These are phyloP conservation scores for Rhizopogon salebrosus DNA, from an alignment of 768 basidiomycete genomes.

Conservation along the genomic window DNA sequence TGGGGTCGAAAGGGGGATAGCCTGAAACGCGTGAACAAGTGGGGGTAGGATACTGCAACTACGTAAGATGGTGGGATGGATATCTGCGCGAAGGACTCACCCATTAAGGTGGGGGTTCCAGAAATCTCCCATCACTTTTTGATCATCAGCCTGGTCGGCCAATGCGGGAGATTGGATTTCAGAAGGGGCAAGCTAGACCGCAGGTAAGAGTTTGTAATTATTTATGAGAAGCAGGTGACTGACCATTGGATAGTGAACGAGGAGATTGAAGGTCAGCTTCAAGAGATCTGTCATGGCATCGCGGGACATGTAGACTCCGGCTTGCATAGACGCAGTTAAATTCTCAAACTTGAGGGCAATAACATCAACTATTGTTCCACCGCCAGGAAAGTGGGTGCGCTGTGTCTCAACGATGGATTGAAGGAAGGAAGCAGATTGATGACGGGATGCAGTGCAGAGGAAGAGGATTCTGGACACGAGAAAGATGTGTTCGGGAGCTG, in stretches of 20 bases:
- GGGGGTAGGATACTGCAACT: conserved; percentile 58
- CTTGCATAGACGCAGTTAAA: conserved; percentile 42
- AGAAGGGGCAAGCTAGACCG: conserved; percentile 31
- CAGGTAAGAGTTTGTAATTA: background rate
- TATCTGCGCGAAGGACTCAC: conserved; percentile 35
- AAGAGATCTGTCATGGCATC: conserved; percentile 81
- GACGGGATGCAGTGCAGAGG: conserved; percentile 54
- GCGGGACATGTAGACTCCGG: conserved; percentile 48
- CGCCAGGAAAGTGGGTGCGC: conserved; percentile 35
- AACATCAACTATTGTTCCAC: conserved; percentile 54
- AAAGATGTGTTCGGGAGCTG: conserved; percentile 59
- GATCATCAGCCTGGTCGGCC: conserved; percentile 13
- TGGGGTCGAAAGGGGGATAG: conserved; percentile 56
- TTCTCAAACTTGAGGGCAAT: conserved; percentile 57
- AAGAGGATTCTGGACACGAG: conserved; percentile 75
- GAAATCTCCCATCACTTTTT: conserved; percentile 61
- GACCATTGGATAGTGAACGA: conserved; percentile 79
- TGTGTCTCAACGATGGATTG: conserved; percentile 62
- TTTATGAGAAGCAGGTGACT: background rate
- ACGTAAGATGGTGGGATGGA: background rate
- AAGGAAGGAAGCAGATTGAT: conserved; percentile 42
- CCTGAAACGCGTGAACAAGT: conserved; percentile 63
- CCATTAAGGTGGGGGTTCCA: conserved; percentile 73
- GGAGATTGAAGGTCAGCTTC: conserved; percentile 79
- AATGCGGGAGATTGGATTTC: conserved; percentile 33